Evolutionary conservation across 805 yeast genomes (phyloP), one percentile per base, ranked within the genome.

Genomic region (Lachancea nothofagi): DNA sequence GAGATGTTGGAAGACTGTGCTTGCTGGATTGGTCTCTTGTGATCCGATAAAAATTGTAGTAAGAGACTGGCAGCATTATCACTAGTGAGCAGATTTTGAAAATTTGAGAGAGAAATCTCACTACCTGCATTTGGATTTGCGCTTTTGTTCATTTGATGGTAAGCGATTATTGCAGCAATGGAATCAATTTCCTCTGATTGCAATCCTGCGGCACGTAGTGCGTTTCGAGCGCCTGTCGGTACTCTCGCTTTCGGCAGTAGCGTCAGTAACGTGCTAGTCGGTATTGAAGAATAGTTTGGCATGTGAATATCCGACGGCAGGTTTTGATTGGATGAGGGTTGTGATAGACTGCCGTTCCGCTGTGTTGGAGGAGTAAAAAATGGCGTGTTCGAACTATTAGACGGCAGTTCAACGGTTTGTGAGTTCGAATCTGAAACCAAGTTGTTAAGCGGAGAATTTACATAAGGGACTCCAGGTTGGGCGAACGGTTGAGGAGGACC

Each of bases 121-220:
- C 23, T 21, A 10, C 26, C 4, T 3, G 12, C n/a, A 14, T 14
- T 27, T 15, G 31, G 10, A 4, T 35, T 21, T 15, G 10, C n/a
- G 19, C 15, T 28, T 19, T 52, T 56, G 33, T 55, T 50, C 36
- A 49, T 66, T 60, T 77, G 80, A 57, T 83, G 83, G 49, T 79
- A 83, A 0, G 88, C 89, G 23, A 83, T 75, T 37, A 83, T 66
- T 0, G 85, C 85, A 5, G 85, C 78, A 24, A 83, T 64, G 2
- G 86, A 77, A 51, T 80, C 85, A 10, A 83, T 82, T 55, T 83
- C 93, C 26, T 77, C 77, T 41, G 71, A 75, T 2, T 77, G 67
- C 29, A 83, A 67, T 0, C 93, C 93, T 2, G 80, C 86, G 5
- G 76, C 73, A 5, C 71, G 71, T 32, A 83, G 58, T 1, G 87